A percentile compares a stretch with the other conserved stretches of the same genome.
Evolutionary conservation across 371 early-diverging fungal species (phyloP).

Genomic region (Thermomucor indicae-seudaticae): DNA sequence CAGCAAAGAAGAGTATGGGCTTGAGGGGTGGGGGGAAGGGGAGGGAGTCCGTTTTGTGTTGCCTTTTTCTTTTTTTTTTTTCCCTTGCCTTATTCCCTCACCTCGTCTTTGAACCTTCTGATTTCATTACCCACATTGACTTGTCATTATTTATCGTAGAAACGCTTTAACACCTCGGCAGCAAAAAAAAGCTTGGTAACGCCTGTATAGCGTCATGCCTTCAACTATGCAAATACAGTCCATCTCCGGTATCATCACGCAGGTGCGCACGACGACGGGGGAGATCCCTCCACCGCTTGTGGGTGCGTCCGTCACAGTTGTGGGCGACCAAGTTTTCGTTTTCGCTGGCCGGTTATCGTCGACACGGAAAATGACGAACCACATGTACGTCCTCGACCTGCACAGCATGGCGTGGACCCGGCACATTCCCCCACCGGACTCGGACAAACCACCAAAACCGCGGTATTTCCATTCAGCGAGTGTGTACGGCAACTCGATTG

Average conservation of each 20-base stretch:
- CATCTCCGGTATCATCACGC: conserved; percentile 63
- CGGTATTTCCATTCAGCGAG: conserved; percentile 79
- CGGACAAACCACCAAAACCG: conserved; percentile 47
- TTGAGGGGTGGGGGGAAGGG: too few species aligned
- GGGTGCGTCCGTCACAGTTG: conserved; percentile 69
- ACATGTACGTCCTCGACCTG: conserved; percentile 67
- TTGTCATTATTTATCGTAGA: too few species aligned
- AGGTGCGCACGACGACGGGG: conserved; percentile 64
- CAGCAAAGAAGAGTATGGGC: too few species aligned
- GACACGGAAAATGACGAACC: conserved; percentile 67
- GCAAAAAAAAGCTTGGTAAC: too few species aligned
- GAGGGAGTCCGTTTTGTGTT: too few species aligned
- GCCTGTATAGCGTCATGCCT: conserved; percentile 1
- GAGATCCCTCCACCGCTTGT: conserved; percentile 77
- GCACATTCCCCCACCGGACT: conserved; percentile 40
- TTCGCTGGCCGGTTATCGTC: conserved; percentile 75
- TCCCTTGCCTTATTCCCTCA: too few species aligned
- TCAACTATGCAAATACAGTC: conserved; percentile 40
- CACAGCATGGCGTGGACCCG: conserved; percentile 61
- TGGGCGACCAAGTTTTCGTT: conserved; percentile 63
- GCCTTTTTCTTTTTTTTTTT: too few species aligned
- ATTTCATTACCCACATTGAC: too few species aligned
- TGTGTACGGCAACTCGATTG: conserved; percentile 46
- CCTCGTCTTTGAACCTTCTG: too few species aligned
- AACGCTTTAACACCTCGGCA: too few species aligned